phyloP scores from a whole-genome alignment of 2,329 filamentous ascomycete genomes.

The Claviceps spartinae region DNA sequence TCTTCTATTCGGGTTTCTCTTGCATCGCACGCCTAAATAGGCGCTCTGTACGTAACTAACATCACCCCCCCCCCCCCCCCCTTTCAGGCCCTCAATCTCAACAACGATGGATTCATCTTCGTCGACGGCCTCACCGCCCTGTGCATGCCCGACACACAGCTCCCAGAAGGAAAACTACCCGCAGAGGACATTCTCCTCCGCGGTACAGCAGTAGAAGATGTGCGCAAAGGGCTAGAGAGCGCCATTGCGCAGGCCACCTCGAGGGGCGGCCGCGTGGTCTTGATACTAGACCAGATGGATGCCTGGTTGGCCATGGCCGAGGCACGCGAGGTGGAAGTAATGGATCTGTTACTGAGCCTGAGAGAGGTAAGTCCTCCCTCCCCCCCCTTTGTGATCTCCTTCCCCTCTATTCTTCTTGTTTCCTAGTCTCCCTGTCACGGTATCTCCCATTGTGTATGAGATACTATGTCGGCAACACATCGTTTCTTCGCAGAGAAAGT shows the following conservation, averaged over 20 bases:
- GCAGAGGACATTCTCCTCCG: slow-evolving; percentile 15
- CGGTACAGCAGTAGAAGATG: slow-evolving; percentile 19
- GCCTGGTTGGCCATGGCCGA: slow-evolving; percentile 45
- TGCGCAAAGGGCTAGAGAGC: slow-evolving; percentile 25
- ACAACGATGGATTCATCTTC: slow-evolving; percentile 51
- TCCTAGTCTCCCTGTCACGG: too few species aligned
- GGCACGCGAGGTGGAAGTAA: slow-evolving; percentile 31
- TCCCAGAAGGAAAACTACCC: neutral
- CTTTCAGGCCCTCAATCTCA: slow-evolving; percentile 13
- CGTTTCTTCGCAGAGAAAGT: too few species aligned
- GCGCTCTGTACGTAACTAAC: too few species aligned
- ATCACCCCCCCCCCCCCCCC: neutral
- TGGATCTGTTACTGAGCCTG: slow-evolving; percentile 42
- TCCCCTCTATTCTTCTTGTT: neutral
- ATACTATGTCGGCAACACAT: too few species aligned
- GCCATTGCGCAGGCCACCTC: slow-evolving; percentile 23
- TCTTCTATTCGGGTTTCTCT: neutral
- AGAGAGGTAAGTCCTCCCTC: slow-evolving; percentile 42
- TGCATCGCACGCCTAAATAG: too few species aligned
- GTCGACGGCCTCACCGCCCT: slow-evolving; percentile 59
- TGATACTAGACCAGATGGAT: slow-evolving; percentile 55
- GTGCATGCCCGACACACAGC: slow-evolving; percentile 25
- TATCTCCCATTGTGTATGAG: too few species aligned
- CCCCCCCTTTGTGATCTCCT: neutral
- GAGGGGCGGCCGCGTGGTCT: slow-evolving; percentile 25